Evolutionary conservation across 495 filamentous ascomycete species (phyloP).

Genomic region (Diplogelasinospora grovesii): DNA sequence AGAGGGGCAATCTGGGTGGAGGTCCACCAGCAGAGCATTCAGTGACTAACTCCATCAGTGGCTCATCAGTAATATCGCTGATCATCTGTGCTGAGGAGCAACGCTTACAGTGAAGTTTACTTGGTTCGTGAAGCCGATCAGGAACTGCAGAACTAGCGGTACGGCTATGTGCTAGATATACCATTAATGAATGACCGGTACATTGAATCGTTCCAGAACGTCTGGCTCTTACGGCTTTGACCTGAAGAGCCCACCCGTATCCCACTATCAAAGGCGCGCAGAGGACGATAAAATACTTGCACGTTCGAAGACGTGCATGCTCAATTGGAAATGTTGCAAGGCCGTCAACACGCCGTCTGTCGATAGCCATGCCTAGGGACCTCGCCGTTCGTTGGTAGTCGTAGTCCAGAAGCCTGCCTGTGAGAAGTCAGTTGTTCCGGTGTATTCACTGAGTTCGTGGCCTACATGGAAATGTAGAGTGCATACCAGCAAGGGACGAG

Average conservation of each 20-base stretch:
- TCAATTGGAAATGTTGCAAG: conserved; percentile 7
- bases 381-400: conserved; percentile 3
- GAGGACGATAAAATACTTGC: conserved; percentile 2
- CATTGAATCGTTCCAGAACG: too few relatives aligned
- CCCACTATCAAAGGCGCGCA: conserved; percentile 3
- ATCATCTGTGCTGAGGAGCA: too few relatives aligned
- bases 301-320: conserved; percentile 1
- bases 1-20: conserved; percentile 4
- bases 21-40: conserved; percentile 7
- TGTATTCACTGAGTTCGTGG: background rate
- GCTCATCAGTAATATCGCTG: too few relatives aligned
- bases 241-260: conserved; percentile 7
- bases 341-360: background rate
- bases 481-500: background rate
- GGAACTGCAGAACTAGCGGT: conserved; percentile 10
- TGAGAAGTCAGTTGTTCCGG: too few relatives aligned
- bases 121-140: conserved; percentile 7
- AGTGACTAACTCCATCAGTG: background rate
- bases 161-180: conserved; percentile 4
- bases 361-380: background rate
- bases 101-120: conserved; percentile 3
- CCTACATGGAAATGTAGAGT: too few relatives aligned
- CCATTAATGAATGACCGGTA: background rate
- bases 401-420: conserved; percentile 4
- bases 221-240: background rate